These are phyloP conservation scores for Colletotrichum lupini DNA, from an alignment of 2,329 filamentous ascomycete genomes.

Conservation along the genomic window DNA sequence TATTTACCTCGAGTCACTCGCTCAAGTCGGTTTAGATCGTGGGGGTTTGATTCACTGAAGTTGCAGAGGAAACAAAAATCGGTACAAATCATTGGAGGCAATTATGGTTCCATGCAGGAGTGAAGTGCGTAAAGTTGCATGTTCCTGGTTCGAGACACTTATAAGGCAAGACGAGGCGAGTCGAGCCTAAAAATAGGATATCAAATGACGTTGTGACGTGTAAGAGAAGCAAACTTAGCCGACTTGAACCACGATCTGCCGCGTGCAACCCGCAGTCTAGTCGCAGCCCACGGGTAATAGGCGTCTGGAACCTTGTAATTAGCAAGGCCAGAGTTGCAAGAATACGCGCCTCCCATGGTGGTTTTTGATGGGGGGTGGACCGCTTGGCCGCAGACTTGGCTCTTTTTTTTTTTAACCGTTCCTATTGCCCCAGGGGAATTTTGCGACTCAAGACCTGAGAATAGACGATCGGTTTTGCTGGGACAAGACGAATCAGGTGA, in stretches of 20 bases:
- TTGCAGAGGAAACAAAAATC: constrained; percentile 18
- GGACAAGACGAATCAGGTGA: background rate
- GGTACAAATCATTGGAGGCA: constrained; percentile 14
- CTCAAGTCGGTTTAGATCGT: background rate
- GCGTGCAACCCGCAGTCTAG: constrained; percentile 18
- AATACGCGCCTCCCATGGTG: background rate
- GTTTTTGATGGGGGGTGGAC: background rate
- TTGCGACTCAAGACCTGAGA: background rate
- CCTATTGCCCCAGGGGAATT: background rate
- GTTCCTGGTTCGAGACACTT: constrained; percentile 26
- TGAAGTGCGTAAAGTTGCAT: constrained; percentile 31
- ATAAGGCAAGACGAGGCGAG: constrained; percentile 31
- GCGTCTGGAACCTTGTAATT: constrained; percentile 24
- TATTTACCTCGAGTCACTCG: background rate
- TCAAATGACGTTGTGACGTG: constrained; percentile 28
- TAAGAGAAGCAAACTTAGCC: constrained; percentile 35
- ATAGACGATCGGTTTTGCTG: background rate
- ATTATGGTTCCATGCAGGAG: constrained; percentile 27
- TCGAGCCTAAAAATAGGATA: constrained; percentile 25
- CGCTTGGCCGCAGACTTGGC: constrained; percentile 6
- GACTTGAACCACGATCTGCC: constrained; percentile 18
- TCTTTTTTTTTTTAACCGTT: background rate
- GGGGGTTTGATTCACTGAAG: background rate
- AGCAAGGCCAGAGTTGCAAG: constrained; percentile 14
- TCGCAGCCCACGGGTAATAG: constrained; percentile 24